Base-by-base conservation (phyloP, 495 filamentous ascomycete species). In the Penicillium macrosclerotiorum region DNA sequence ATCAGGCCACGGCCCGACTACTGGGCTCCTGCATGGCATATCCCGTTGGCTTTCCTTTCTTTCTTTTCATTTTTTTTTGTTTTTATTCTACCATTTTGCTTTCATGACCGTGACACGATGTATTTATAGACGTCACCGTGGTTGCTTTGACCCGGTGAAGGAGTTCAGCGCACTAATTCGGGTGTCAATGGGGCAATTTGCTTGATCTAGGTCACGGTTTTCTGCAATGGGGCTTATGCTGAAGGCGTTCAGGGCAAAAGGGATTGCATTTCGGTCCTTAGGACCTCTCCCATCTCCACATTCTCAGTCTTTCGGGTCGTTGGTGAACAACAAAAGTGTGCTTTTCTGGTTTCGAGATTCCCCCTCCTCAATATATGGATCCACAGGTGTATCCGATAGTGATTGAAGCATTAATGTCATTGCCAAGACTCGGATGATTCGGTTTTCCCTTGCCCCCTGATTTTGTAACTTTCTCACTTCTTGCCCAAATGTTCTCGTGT, bases 291-390 rank as follows among this genome's bases (percentile, higher is more conserved):
- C 51, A 55, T 59, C 55, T 51, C 49, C 35, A 45, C 42, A 51
- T 35, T 30, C 13, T 32, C 31, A 31, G 38, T 35, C 38, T 37
- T 32, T 50, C 54, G 58, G 42, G 54, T 58, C 55, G n/a, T 17
- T 51, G 58, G 58, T 55, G 52, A 51, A 51, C 45, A 62, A 49
- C 51, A 62, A 59, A 62, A 62, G 55, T 54, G 49, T 52, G 20
- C 20, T 38, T 38, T 46, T 54, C 50, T 30, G 44, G 52, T 47
- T 43, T 60, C 36, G 35, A 49, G 45, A 45, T 54, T 44, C 30
- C 46, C 39, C 49, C 19, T 24, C 34, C 25, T 16, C 19, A 22
- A 29, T 36, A 14, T 19, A 1, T 38, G 11, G 49, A 29, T 46
- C 31, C 26, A 29, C 32, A 14, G 24, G 2, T 38, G 11, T 52